phyloP scores from a whole-genome alignment of 441 rosid genomes.

The Populus hybrid region DNA sequence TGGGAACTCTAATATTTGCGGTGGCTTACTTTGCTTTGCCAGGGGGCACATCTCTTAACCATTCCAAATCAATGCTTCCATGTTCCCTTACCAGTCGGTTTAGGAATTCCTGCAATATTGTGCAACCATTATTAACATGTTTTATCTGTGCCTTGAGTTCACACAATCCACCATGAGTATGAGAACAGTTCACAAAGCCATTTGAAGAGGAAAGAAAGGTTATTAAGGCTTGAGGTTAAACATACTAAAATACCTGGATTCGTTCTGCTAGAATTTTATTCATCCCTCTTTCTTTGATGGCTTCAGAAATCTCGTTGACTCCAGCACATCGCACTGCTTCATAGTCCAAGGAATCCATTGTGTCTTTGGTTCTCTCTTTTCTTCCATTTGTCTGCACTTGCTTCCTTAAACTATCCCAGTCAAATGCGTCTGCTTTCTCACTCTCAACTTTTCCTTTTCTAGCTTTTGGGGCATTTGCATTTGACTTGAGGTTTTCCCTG shows the following conservation, averaged over 20 bases:
- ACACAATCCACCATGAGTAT: background rate
- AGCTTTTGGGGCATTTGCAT: constrained; percentile 37
- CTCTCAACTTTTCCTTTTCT: constrained; percentile 43
- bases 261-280: constrained; percentile 89
- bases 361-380: constrained; percentile 55
- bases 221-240: constrained; percentile 16
- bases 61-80: constrained; percentile 82
- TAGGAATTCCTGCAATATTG: constrained; percentile 76
- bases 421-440: constrained; percentile 46
- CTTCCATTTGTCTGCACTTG: constrained; percentile 39
- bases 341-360: constrained; percentile 81
- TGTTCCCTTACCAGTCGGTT: constrained; percentile 71
- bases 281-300: constrained; percentile 93
- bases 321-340: constrained; percentile 71
- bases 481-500: constrained; percentile 31
- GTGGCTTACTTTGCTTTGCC: constrained; percentile 78
- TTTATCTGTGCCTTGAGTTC: background rate
- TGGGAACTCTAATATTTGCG: constrained; percentile 4
- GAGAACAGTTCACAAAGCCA: constrained; percentile 12
- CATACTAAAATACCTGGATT: constrained; percentile 55
- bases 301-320: constrained; percentile 49
- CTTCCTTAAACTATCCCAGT: constrained; percentile 84
- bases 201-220: constrained; percentile 18
- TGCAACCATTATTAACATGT: constrained; percentile 22
- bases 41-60: constrained; percentile 82